Evolutionary conservation across 345 rosid species (phyloP).

Genomic region (Bruguiera gymnorhiza): DNA sequence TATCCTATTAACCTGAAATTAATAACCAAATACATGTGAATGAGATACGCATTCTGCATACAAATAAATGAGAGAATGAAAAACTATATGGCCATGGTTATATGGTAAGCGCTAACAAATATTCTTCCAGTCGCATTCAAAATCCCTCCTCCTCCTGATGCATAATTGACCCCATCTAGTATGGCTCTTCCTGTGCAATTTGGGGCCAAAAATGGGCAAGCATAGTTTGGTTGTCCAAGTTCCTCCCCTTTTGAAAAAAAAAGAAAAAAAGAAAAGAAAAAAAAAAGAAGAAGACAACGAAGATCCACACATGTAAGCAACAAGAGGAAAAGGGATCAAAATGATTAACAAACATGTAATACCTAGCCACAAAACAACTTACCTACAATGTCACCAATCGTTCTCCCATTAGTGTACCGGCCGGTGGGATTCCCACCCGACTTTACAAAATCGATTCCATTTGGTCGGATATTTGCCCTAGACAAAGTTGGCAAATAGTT

Average conservation of each 20-base stretch:
- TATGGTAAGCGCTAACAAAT: constrained; percentile 37
- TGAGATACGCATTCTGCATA: too few relatives aligned
- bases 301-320: too few relatives aligned
- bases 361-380: background rate
- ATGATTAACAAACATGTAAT: too few relatives aligned
- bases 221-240: constrained; percentile 61
- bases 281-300: background rate
- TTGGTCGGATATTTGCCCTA: constrained; percentile 68
- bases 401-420: constrained; percentile 78
- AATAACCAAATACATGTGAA: background rate
- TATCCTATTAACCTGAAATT: constrained; percentile 66
- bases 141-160: constrained; percentile 93
- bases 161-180: constrained; percentile 72
- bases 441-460: constrained; percentile 72
- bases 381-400: constrained; percentile 82
- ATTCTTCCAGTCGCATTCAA: constrained; percentile 90
- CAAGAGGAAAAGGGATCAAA: background rate
- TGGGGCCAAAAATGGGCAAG: constrained; percentile 68
- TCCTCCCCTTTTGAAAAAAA: constrained; percentile 50
- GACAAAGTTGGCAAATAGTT: constrained; percentile 76
- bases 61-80: background rate
- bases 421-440: constrained; percentile 82
- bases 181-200: constrained; percentile 73
- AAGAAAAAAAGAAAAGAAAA: background rate
- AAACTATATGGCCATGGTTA: background rate